Base-by-base conservation (phyloP, 2,329 filamentous ascomycete species). In the Aspergillus novoparasiticus region DNA sequence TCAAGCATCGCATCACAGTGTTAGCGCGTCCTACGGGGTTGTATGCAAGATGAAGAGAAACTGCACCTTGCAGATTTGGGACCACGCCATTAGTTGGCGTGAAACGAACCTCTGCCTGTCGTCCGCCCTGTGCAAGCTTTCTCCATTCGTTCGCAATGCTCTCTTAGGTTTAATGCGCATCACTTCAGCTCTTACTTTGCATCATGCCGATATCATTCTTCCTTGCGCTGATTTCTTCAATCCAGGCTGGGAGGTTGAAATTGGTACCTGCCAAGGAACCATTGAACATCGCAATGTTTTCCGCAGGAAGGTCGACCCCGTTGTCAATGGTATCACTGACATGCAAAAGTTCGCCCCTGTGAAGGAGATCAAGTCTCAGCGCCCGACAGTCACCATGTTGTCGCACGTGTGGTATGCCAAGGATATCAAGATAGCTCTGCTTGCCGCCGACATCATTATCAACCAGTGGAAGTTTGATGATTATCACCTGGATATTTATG, bases 401-500 rank as follows among this genome's bases (percentile, higher is more conserved):
- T 89, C 87, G 26, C 87, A 89, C 54, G 74, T 80, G 28, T 78
- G 77, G 76, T 80, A 79, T 69, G 76, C 75, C 58, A 89, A 89
- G 72, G 87, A 89, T 65, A 87, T 89, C 74, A 89, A 89, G 73
- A 88, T 83, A 2, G 87, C 87, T 4, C 82, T 89, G 28, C 78
- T 89, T 6, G 86, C 87, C 8, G 87, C 87, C 1, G 87, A 89
- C 68, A 84, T 89, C 65, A 89, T 89, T 65, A 83, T 88, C 66
- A 89, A 89, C 71, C 82, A 86, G 68, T 89, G 84, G 82, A 86
- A 87, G n/a, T 89, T 89, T 74, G 83, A 81, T 48, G 86, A 89
- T 63, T 89, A 89, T 73, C 81, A 83, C 59, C 81, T 89, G 2
- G 83, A 87, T 62, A 84, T 89, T 21, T 89, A 89, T 69, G 87